A percentile compares a stretch with the other conserved stretches of the same genome.
Conservation (phyloP, 768 basidiomycete genomes). For the Suillus luteus region DNA sequence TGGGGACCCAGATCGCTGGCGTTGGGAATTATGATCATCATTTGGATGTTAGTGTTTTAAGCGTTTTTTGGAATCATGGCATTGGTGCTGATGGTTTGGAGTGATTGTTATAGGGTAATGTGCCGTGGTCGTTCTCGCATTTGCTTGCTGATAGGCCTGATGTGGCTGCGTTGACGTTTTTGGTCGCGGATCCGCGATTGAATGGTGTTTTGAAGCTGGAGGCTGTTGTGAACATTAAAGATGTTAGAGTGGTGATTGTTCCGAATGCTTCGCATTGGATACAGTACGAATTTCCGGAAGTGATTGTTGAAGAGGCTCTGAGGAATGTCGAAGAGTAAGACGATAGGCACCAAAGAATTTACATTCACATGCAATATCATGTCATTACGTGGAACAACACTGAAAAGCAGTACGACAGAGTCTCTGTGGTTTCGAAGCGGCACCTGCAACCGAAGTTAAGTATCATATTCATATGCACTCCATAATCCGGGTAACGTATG, state of each 20-base stretch:
- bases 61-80: background rate
- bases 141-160: slow-evolving; percentile 13
- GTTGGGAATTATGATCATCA: slow-evolving; percentile 5
- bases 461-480: too few species aligned
- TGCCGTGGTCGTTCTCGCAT: slow-evolving; percentile 22
- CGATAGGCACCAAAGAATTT: background rate
- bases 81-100: background rate
- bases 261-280: slow-evolving; percentile 20
- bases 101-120: slow-evolving; percentile 15
- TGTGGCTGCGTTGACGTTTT: slow-evolving; percentile 9
- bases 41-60: slow-evolving; percentile 7
- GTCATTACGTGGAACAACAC: background rate
- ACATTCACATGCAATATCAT: too few species aligned
- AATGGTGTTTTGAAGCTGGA: slow-evolving; percentile 13
- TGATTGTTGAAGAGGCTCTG: slow-evolving; percentile 18
- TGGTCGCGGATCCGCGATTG: slow-evolving; percentile 14
- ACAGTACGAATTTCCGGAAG: slow-evolving; percentile 21
- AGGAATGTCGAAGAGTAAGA: background rate
- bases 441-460: too few species aligned
- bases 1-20: slow-evolving; percentile 12
- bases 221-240: slow-evolving; percentile 12
- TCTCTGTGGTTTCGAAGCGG: too few species aligned
- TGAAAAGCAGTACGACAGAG: background rate
- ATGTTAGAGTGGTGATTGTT: slow-evolving; percentile 17
- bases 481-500: background rate